phyloP scores from a whole-genome alignment of 176 grass and related monocot species.

The Rhynchospora breviuscula region DNA sequence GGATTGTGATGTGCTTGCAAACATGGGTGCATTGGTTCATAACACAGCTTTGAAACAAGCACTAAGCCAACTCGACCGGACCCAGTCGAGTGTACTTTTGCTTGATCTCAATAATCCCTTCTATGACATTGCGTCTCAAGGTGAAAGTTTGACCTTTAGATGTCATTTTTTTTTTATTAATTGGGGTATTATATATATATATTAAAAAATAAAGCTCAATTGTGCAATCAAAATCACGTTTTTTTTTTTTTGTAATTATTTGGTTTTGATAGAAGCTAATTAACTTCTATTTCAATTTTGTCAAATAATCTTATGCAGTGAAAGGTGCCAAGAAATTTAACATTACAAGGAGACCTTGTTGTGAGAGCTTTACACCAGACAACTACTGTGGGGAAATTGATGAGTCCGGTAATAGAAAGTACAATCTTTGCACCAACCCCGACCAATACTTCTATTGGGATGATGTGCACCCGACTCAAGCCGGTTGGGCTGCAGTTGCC shows the following conservation, averaged over 20 bases:
- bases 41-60: constrained; percentile 38
- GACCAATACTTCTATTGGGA: constrained; percentile 74
- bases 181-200: too few species aligned
- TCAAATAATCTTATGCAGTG: constrained; percentile 6
- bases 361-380: constrained; percentile 37
- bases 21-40: constrained; percentile 39
- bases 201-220: too few species aligned
- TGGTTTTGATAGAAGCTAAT: not conserved
- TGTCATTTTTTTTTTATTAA: not conserved
- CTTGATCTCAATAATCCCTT: constrained; percentile 61
- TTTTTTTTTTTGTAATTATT: not conserved
- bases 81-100: constrained; percentile 39
- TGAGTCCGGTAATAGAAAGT: constrained; percentile 38
- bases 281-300: not conserved
- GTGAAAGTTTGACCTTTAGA: not conserved
- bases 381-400: constrained; percentile 68
- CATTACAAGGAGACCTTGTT: constrained; percentile 47
- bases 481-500: constrained; percentile 59
- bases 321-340: constrained; percentile 21
- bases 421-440: constrained; percentile 40
- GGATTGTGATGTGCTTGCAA: constrained; percentile 40
- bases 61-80: constrained; percentile 34
- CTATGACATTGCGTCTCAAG: constrained; percentile 8
- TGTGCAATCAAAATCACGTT: not conserved
- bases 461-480: constrained; percentile 73